Base-by-base conservation (phyloP, 768 basidiomycete species). In the Pseudohyphozyma bogoriensis region DNA sequence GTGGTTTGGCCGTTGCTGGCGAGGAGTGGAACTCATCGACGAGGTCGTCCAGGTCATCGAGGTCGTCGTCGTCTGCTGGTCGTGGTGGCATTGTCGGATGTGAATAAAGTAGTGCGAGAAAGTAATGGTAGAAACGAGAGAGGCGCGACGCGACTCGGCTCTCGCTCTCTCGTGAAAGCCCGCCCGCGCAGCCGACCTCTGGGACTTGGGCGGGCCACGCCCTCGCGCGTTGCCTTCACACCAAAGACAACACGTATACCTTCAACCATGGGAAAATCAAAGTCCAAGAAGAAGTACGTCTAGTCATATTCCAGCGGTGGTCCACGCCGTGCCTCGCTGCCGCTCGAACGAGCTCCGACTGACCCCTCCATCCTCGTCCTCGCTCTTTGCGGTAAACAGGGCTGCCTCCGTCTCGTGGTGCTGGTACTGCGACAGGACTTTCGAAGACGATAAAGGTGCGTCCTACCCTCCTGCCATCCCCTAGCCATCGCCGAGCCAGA, bases 361-460 rank as follows among this genome's bases (percentile, higher is more conserved):
- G 24, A 22, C 12, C 20, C 16, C 3, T 16, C 18, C 15, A 11
- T 16, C 51, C 35, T n/a, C 32, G n/a, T 28, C 51, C 18, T 36
- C 51, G 20, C n/a, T 15, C 33, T 1, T 28, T 24, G n/a, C n/a
- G n/a, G n/a, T 36, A 16, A 3, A 26, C 58, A 64, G 63, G 42
- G 42, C 42, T 9, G 47, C 22, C 24, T 58, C 89, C 20, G n/a
- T n/a, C n/a, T n/a, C n/a, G n/a, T 95, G 92, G 90, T 96, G 92
- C 77, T 96, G 92, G 92, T 97, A 97, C 74, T 97, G 69, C 46
- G 67, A 97, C 76, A 83, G 93, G 72, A 93, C 95, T 75, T 99
- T 99, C 70, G 92, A 97, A 76, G 95, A 99, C 81, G 92, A 96
- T 75, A 97, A 96, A 77, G 92, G 92, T 89, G 51, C 24, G 78